These are phyloP conservation scores for Teunomyces gatunensis DNA, from an alignment of 805 yeast species.

Conservation along the genomic window DNA sequence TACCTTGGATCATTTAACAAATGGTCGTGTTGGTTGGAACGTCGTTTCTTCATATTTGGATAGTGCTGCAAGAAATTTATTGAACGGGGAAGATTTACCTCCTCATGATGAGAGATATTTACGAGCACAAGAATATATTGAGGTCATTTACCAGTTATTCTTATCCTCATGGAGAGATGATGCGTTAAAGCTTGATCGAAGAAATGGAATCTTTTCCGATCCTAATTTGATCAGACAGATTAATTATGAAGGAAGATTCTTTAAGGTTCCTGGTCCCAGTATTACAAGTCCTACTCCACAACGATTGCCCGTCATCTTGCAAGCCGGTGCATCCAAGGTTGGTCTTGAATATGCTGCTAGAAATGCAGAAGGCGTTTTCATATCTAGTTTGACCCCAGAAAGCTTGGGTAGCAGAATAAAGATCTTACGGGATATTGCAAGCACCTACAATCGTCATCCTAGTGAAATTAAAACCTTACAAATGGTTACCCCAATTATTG, in stretches of 20 bases:
- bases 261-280: slow-evolving; percentile 4
- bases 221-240: slow-evolving; percentile 3
- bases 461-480: slow-evolving; percentile 2
- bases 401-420: background rate
- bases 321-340: slow-evolving; percentile 3
- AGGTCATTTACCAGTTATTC: slow-evolving; percentile 3
- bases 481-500: slow-evolving; percentile 1
- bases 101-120: slow-evolving; percentile 5
- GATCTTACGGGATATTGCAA: slow-evolving; percentile 1
- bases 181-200: slow-evolving; percentile 2
- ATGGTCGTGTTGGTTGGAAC: slow-evolving; percentile 6
- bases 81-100: slow-evolving; percentile 2
- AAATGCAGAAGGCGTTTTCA: slow-evolving; percentile 4
- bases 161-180: slow-evolving; percentile 6
- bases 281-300: slow-evolving; percentile 5
- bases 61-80: slow-evolving; percentile 5
- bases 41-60: slow-evolving; percentile 4
- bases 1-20: slow-evolving; percentile 5
- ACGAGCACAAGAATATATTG: slow-evolving; percentile 3
- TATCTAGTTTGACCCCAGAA: slow-evolving; percentile 1
- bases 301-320: slow-evolving; percentile 5
- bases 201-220: background rate
- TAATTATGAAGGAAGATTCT: slow-evolving; percentile 3
- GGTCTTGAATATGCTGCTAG: slow-evolving; percentile 5
- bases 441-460: background rate